Evolutionary conservation across 2,329 filamentous ascomycete genomes (phyloP).

Genomic region (Cordyceps militaris): DNA sequence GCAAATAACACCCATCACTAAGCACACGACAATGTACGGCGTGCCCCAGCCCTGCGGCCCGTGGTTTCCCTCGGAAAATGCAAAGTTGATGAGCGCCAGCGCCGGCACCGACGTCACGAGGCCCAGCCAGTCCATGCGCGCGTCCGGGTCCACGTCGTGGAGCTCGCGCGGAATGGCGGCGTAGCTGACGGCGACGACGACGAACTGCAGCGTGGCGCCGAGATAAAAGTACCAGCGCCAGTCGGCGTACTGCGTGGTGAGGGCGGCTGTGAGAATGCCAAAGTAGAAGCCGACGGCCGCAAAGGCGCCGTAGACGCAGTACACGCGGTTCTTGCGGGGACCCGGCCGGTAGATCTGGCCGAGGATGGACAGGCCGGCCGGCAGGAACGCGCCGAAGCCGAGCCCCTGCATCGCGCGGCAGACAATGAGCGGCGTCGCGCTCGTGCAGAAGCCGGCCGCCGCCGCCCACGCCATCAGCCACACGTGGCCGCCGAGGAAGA

Average conservation of each 20-base stretch:
- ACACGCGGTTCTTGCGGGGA: conserved; percentile 63
- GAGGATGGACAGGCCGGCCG: conserved; percentile 62
- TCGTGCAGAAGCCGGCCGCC: conserved; percentile 56
- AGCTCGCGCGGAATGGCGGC: conserved; percentile 31
- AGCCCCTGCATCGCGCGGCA: conserved; percentile 63
- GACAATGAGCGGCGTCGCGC: conserved; percentile 57
- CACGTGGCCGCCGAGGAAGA: conserved; percentile 45
- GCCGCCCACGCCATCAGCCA: conserved; percentile 61
- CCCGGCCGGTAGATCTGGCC: conserved; percentile 63
- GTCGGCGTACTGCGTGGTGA: conserved; percentile 50
- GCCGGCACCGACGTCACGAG: conserved; percentile 47
- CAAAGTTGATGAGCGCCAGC: conserved; percentile 57
- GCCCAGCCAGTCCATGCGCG: conserved; percentile 56
- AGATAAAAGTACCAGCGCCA: conserved; percentile 70
- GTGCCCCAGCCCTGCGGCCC: conserved; percentile 55
- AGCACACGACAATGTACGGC: conserved; percentile 56
- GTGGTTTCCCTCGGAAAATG: conserved; percentile 59
- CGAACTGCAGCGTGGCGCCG: conserved; percentile 37
- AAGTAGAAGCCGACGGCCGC: conserved; percentile 52
- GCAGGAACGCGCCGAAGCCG: conserved; percentile 61
- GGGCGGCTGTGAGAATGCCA: conserved; percentile 60
- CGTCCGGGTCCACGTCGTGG: conserved; percentile 18
- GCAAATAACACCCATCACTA: conserved; percentile 48
- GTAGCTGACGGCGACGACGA: conserved; percentile 41
- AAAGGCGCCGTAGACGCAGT: conserved; percentile 51